These are phyloP conservation scores for Sophora flavescens DNA, from an alignment of 306 rosid species.

Conservation along the genomic window DNA sequence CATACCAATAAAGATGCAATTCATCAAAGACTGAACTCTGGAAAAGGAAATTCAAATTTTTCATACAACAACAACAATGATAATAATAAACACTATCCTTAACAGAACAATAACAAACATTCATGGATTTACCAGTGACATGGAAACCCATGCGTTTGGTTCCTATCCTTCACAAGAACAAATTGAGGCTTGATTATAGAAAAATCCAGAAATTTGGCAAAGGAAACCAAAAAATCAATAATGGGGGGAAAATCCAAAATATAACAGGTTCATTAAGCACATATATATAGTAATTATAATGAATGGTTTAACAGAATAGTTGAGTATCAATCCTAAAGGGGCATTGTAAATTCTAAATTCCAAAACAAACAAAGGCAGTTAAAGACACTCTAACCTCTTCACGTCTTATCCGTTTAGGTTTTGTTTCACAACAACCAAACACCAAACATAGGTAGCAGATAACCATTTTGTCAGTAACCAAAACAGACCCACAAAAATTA, in stretches of 20 bases:
- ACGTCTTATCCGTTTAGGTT: not conserved
- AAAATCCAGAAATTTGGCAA: slow-evolving; percentile 29
- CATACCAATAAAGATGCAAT: not conserved
- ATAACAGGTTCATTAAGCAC: not conserved
- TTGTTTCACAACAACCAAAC: slow-evolving; percentile 24
- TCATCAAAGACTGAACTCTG: not conserved
- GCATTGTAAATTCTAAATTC: not conserved
- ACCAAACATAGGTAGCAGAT: slow-evolving; percentile 29
- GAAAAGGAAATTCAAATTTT: not conserved
- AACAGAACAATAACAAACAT: slow-evolving; percentile 7
- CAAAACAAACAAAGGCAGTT: slow-evolving; percentile 35
- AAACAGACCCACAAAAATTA: slow-evolving; percentile 24
- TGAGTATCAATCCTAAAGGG: slow-evolving; percentile 1
- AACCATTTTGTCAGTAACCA: slow-evolving; percentile 45
- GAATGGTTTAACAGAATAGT: slow-evolving; percentile 12
- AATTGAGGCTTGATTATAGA: slow-evolving; percentile 33
- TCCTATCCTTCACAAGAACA: slow-evolving; percentile 37
- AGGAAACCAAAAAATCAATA: slow-evolving; percentile 21
- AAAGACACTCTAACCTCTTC: slow-evolving; percentile 36
- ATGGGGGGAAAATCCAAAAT: slow-evolving; percentile 6
- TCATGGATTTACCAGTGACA: slow-evolving; percentile 48
- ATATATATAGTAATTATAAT: not conserved
- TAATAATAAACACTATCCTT: not conserved
- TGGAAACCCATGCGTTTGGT: slow-evolving; percentile 40
- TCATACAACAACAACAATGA: not conserved